Evolutionary conservation across 495 filamentous ascomycete genomes (phyloP), one percentile per base, ranked within the genome.

Genomic region (Staphylotrichum longicolle): DNA sequence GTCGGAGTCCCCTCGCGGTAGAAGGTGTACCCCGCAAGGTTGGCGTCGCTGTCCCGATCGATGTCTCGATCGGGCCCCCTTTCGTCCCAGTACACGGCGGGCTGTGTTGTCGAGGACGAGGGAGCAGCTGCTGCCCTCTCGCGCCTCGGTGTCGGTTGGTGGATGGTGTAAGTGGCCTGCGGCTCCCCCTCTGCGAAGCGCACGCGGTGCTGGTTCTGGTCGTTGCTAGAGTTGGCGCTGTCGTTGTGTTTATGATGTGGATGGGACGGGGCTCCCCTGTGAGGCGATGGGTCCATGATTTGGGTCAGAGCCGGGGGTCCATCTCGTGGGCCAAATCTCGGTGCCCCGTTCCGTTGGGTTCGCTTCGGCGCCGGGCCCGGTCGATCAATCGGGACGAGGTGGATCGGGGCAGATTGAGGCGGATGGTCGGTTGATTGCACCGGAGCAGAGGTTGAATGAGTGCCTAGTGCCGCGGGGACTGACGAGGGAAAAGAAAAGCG

Each of bases 1-100:
- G 72, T 49, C 4, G 73, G 73, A 2, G 74, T 73, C 8, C 61
- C 62, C 39, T 76, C 74, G 39, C 74, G 74, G 63, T 73, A 74
- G 60, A 76, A 76, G 1, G 74, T 76, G 48, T 72, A 74, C 33
- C 66, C 58, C 2, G 60, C 61, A 14, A 61, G 57, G 4, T 65
- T 65, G 11, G 57, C 55, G 7, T 57, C 61, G 40, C 32, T 57
- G 48, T 67, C 61, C 40, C 54, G 54, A 60, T 66, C 67, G 58
- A n/a, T 37, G 5, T 48, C 46, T 14, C 42, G 9, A 8, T 49
- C 30, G 30, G 32, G 32, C 15, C 27, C 20, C 20, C 14, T 33
- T 6, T 49, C 33, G 35, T 74, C 72, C 70, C 70, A 74, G 59
- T 66, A 74, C 0, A 73, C 68, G 7, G 63, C 66, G 44, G 69